Base-by-base conservation (phyloP, 139 green algal genomes). In the Chlorokybus atmophyticus region DNA sequence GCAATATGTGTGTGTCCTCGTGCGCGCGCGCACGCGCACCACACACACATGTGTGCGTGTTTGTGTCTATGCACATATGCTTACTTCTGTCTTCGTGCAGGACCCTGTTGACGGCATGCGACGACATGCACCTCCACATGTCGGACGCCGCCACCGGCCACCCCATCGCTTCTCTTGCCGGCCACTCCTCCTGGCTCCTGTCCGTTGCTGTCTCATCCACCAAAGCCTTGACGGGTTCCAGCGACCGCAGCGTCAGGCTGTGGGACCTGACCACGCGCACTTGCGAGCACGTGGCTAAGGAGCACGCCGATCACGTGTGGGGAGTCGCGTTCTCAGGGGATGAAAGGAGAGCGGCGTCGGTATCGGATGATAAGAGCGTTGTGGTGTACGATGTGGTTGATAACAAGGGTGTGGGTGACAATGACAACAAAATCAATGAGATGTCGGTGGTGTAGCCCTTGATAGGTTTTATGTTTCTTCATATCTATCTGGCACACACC, bases 151-250 rank as follows among this genome's bases (percentile, higher is more conserved):
- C 87, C 40, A 71, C 70, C 56, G 73, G 52, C 2, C 65, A 61
- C 3, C 70, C 94, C 30, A 64, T 95, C 17, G 83, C 88, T 29
- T 66, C 83, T 0, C 86, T 95, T 49, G 70, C 65, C 17, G 87
- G 87, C 3, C 87, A 95, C 64, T 77, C 84, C 55, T 89, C 81
- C 0, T 95, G 87, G 87, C 85, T 93, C 40, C 59, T 95, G 27
- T 68, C 51, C 2, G 83, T 95, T 41, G 73, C 71, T 3, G 68
- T 70, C 6, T 79, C 88, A 63, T 83, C 84, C 21, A 58, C 40
- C 1, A 44, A 57, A 4, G 84, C 89, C 69, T 83, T 71, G 17
- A 88, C 76, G 7, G 62, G 62, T 14, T 76, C 65, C 14, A 74
- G 65, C 56, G 65, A 74, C 26, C 27, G 32, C 25, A 44, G 32